Evolutionary conservation across 768 basidiomycete genomes (phyloP), one percentile per base, ranked within the genome.

Genomic region (Paxillus involutus): DNA sequence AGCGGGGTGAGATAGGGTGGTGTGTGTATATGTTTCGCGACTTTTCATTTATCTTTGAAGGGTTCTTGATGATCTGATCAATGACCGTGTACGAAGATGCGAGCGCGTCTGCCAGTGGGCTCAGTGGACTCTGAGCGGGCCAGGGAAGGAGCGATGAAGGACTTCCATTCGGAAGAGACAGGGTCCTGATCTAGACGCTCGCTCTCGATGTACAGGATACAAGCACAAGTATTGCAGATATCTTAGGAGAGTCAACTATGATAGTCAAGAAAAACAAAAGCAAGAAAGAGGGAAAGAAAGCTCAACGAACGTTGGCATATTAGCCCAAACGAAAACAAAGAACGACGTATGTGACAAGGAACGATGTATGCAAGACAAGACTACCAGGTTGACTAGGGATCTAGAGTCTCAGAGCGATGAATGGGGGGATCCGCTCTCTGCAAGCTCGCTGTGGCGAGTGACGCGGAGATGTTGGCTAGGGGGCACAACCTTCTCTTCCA

Each of bases 391-490:
- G 12, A 29, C 16, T n/a, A 2, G 17, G 33, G 6, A 12, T 14
- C 9, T 24, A 32, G 37, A 35, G 8, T 13, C 33, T 49, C 26
- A 49, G 16, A 49, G 39, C 10, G 33, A 35, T 12, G 12, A n/a
- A 17, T 52, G 36, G 7, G 51, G 51, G 37, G 71, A 72, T 29
- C 76, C 77, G 55, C 71, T 71, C 42, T 29, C 46, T 2, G 51
- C 49, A 5, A 82, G 69, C 60, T 84, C 82, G 52, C 72, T 77
- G 55, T 81, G 82, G 21, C 77, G 74, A 8, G 83, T 79, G 57
- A 89, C 84, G 59, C 79, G 79, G 42, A 86, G 77, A 39, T 80
- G 75, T 63, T 89, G 86, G 46, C 78, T 79, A 1, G 87, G 87
- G 30, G 88, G 86, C 36, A 88, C 77, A 2, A 73, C 66, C 62